Conservation (phyloP, 768 basidiomycete species). For the Psilocybe azurescens region DNA sequence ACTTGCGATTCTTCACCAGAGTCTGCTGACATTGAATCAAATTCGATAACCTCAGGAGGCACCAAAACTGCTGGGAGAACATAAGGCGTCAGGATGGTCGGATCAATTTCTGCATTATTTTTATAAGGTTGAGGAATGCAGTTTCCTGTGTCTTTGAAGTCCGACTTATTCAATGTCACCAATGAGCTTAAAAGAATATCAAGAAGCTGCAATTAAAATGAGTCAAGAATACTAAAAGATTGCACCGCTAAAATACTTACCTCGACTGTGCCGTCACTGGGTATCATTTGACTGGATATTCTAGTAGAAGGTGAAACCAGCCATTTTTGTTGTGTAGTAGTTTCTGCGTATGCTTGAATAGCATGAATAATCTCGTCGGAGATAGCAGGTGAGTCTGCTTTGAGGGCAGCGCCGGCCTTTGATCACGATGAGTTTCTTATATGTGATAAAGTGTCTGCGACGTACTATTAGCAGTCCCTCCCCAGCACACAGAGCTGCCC, state of each 20-base stretch:
- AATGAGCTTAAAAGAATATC: conserved; percentile 72
- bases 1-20: conserved; percentile 73
- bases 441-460: neutral
- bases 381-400: conserved; percentile 60
- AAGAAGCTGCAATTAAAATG: conserved; percentile 60
- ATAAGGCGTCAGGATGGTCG: conserved; percentile 51
- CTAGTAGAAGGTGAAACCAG: conserved; percentile 67
- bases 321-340: conserved; percentile 59
- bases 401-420: conserved; percentile 74
- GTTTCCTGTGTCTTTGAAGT: conserved; percentile 60
- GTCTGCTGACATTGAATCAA: conserved; percentile 72
- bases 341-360: conserved; percentile 74
- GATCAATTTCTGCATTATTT: conserved; percentile 48
- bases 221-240: neutral
- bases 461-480: conserved; percentile 80
- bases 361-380: conserved; percentile 72
- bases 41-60: conserved; percentile 86
- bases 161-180: conserved; percentile 60
- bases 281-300: conserved; percentile 48
- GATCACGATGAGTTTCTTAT: conserved; percentile 7
- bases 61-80: conserved; percentile 81
- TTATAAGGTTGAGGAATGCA: conserved; percentile 73
- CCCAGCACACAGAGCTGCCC: conserved; percentile 79
- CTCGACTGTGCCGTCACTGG: conserved; percentile 64
- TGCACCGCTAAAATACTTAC: conserved; percentile 37